phyloP scores from a whole-genome alignment of 2,329 filamentous ascomycete genomes.

The Botrytis cinerea region DNA sequence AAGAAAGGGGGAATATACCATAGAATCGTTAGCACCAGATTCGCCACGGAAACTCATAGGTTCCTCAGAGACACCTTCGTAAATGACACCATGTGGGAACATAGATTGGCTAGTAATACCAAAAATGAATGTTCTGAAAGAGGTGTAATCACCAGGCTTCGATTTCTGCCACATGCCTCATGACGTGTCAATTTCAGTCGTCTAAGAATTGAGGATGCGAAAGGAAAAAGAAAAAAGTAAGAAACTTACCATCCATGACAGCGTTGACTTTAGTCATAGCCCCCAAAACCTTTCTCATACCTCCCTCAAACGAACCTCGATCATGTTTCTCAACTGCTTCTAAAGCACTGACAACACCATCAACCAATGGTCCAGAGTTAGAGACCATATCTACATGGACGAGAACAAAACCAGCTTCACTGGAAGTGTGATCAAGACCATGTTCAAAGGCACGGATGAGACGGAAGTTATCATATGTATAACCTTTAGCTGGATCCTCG shows the following conservation, averaged over 20 bases:
- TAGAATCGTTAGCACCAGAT: conserved; percentile 91
- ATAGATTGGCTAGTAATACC: conserved; percentile 91
- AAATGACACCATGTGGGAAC: conserved; percentile 90
- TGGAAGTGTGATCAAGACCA: conserved; percentile 81
- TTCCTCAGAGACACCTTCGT: conserved; percentile 77
- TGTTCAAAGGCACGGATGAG: conserved; percentile 90
- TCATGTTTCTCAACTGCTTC: conserved; percentile 53
- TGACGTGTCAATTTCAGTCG: conserved; percentile 38
- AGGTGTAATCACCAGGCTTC: conserved; percentile 79
- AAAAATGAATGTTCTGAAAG: conserved; percentile 95
- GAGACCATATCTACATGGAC: conserved; percentile 96
- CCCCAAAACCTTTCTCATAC: conserved; percentile 60
- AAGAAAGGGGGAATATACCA: conserved; percentile 51
- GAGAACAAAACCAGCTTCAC: conserved; percentile 93
- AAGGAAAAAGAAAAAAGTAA: neutral
- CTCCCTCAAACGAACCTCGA: conserved; percentile 63
- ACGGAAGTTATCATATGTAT: conserved; percentile 69
- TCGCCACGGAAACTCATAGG: conserved; percentile 86
- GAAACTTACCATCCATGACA: conserved; percentile 69
- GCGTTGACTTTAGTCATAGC: conserved; percentile 71
- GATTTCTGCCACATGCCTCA: conserved; percentile 86
- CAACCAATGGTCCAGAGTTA: conserved; percentile 76
- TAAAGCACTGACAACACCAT: conserved; percentile 69
- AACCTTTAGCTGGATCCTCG: conserved; percentile 55
- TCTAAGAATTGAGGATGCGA: conserved; percentile 18